phyloP scores from a whole-genome alignment of 768 basidiomycete genomes.

The Tulasnella sp. region DNA sequence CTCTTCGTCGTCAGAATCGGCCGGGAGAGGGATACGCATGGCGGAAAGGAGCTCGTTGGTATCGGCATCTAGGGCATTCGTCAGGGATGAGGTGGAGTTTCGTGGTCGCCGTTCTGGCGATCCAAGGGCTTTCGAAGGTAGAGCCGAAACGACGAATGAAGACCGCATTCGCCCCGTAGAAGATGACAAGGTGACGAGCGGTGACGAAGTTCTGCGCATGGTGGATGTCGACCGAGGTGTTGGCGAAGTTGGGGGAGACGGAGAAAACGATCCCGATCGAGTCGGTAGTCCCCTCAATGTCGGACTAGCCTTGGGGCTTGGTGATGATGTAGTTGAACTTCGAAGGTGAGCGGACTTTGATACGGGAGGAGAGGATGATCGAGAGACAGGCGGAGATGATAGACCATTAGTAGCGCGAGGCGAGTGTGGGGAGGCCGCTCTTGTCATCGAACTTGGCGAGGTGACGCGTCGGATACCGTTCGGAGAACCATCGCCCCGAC shows the following conservation, averaged over 20 bases:
- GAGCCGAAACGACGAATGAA: not conserved
- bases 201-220: not conserved
- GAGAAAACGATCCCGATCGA: not conserved
- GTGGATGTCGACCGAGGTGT: not conserved
- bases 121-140: not conserved
- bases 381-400: constrained; percentile 16
- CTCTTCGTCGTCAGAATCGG: constrained; percentile 56
- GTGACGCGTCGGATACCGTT: constrained; percentile 27
- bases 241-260: not conserved
- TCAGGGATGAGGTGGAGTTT: constrained; percentile 4
- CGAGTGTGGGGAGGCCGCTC: not conserved
- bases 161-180: not conserved
- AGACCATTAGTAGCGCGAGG: not conserved
- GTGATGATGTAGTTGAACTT: not conserved
- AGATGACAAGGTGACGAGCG: not conserved
- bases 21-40: constrained; percentile 61
- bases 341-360: not conserved
- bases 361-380: constrained; percentile 10
- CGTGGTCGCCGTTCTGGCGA: not conserved
- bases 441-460: constrained; percentile 27
- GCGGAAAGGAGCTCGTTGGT: constrained; percentile 58
- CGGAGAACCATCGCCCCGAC: constrained; percentile 22
- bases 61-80: not conserved
- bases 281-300: too few species aligned
- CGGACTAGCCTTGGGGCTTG: too few species aligned